Percentiles rank a stretch among this genome's conserved stretches.
These are phyloP conservation scores for Globisporangium alternatum DNA, from an alignment of 352 stramenopile species.

Conservation along the genomic window DNA sequence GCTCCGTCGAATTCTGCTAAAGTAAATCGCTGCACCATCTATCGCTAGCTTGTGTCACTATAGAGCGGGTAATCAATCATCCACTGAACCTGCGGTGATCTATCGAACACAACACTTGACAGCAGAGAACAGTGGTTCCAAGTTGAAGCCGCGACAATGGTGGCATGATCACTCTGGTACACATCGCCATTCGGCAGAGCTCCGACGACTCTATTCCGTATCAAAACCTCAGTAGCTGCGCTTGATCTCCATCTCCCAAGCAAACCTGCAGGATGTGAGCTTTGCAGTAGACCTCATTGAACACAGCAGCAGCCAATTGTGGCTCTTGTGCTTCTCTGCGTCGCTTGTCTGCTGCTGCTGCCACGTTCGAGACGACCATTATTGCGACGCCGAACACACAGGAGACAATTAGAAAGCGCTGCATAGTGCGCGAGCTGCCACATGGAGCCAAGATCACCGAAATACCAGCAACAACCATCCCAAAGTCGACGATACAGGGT, in stretches of 20 bases:
- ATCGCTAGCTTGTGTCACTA: not conserved
- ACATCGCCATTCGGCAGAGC: not conserved
- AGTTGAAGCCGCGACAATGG: not conserved
- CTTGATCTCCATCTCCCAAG: not conserved
- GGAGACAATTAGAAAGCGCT: not conserved
- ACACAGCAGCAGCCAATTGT: not conserved
- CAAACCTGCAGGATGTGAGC: not conserved
- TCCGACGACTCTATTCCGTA: no score
- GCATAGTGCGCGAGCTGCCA: not conserved
- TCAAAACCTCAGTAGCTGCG: not conserved
- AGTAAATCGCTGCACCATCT: not conserved
- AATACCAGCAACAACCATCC: no score
- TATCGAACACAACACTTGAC: not conserved
- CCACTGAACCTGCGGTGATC: not conserved
- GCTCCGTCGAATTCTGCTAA: not conserved
- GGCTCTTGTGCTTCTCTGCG: not conserved
- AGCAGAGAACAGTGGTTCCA: not conserved
- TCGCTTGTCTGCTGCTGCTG: not conserved
- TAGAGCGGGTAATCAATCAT: no score
- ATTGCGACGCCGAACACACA: not conserved
- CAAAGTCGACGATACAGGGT: no score
- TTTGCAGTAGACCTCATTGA: not conserved
- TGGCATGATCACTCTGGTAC: not conserved
- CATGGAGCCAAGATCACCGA: no score
- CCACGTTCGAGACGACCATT: not conserved